phyloP scores from a whole-genome alignment of 805 yeast genomes.

The Pichia nakasei region DNA sequence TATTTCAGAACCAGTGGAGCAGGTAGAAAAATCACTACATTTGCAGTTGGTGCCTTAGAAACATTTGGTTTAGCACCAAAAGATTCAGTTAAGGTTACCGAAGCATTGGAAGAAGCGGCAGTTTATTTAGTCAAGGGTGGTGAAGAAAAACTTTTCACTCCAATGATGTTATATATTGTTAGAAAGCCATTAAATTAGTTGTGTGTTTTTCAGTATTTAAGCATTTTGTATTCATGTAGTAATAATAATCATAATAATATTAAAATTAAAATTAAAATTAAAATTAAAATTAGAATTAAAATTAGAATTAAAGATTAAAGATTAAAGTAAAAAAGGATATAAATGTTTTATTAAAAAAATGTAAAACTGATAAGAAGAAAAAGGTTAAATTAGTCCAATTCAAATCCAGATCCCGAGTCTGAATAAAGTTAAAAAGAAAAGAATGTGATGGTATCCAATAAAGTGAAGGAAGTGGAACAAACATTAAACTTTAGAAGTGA shows the following conservation, averaged over 20 bases:
- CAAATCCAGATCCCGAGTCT: too few species aligned
- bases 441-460: not conserved
- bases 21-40: constrained; percentile 83
- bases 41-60: constrained; percentile 75
- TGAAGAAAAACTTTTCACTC: constrained; percentile 80
- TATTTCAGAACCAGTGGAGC: constrained; percentile 78
- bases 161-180: constrained; percentile 91
- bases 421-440: too few species aligned
- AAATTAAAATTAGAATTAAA: too few species aligned
- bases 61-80: constrained; percentile 82
- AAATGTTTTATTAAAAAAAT: too few species aligned
- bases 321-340: too few species aligned
- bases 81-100: constrained; percentile 84
- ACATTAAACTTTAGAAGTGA: constrained; percentile 51
- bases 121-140: constrained; percentile 93
- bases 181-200: constrained; percentile 56
- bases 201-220: too few species aligned
- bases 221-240: too few species aligned
- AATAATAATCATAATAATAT: too few species aligned
- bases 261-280: too few species aligned
- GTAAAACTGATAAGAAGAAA: too few species aligned
- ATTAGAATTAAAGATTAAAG: too few species aligned
- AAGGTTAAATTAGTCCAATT: too few species aligned
- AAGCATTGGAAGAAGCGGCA: constrained; percentile 95
- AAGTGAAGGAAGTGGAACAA: not conserved